phyloP scores from a whole-genome alignment of 1,139 yeast species.

The Candida smagusa region DNA sequence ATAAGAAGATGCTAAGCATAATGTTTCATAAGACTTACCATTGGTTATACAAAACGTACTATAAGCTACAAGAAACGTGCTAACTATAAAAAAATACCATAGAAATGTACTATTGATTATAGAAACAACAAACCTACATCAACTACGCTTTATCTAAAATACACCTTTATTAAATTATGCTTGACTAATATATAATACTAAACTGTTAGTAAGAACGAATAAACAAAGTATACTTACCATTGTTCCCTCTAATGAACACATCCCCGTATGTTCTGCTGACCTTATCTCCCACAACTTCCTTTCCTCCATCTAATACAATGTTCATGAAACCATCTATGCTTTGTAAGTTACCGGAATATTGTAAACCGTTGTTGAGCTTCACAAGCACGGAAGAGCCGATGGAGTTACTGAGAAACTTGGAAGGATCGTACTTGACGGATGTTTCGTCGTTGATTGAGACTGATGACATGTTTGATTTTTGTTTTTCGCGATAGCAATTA shows the following conservation, averaged over 20 bases:
- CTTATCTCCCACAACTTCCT: conserved; percentile 60
- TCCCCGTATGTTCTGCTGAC: conserved; percentile 67
- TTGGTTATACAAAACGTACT: too few relatives aligned
- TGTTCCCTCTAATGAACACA: conserved; percentile 91
- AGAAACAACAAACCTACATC: too few relatives aligned
- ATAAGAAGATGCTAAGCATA: too few relatives aligned
- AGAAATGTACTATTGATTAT: too few relatives aligned
- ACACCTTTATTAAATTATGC: conserved; percentile 17
- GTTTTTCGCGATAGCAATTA: background rate
- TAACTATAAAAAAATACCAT: too few relatives aligned
- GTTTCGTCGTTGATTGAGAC: background rate
- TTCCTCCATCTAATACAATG: conserved; percentile 76
- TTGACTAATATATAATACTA: conserved; percentile 49
- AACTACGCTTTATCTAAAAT: too few relatives aligned
- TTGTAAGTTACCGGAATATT: conserved; percentile 70
- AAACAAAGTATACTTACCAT: conserved; percentile 52
- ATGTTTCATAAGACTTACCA: too few relatives aligned
- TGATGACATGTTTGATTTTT: conserved; percentile 1
- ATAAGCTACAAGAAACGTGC: too few relatives aligned
- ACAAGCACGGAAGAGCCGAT: conserved; percentile 80
- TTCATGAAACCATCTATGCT: conserved; percentile 98
- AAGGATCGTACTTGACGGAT: conserved; percentile 49
- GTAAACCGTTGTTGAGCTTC: conserved; percentile 82
- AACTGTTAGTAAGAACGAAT: conserved; percentile 22
- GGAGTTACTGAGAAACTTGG: conserved; percentile 76